Conservation (phyloP, 306 rosid species). For the Quercus dentata region DNA sequence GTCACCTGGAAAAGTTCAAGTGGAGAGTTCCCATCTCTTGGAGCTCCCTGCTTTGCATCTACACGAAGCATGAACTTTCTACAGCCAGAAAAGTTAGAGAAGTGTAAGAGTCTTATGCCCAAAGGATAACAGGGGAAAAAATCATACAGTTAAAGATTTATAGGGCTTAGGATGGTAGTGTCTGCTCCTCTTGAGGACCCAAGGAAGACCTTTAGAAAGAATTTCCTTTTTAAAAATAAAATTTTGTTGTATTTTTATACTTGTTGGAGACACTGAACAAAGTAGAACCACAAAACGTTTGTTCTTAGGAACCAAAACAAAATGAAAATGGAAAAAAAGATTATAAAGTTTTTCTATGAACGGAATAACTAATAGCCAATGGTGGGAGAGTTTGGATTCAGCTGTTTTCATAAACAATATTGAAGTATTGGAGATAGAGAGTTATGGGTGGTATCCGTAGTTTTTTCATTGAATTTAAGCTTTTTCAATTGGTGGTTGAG, state of each 20-base stretch:
- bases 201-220: background rate
- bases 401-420: background rate
- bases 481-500: too few relatives aligned
- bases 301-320: background rate
- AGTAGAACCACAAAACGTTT: background rate
- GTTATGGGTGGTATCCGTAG: too few relatives aligned
- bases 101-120: background rate
- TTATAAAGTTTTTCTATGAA: background rate
- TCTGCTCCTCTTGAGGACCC: background rate
- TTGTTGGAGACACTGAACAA: background rate
- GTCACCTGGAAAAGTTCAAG: slow-evolving; percentile 89
- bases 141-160: background rate
- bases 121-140: background rate
- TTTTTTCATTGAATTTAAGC: too few relatives aligned
- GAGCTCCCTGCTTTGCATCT: slow-evolving; percentile 95
- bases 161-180: background rate
- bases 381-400: background rate
- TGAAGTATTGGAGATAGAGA: too few relatives aligned
- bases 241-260: background rate
- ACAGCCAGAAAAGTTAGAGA: slow-evolving; percentile 31
- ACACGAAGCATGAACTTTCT: slow-evolving; percentile 93
- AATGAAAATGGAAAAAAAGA: background rate
- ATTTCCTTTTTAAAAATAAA: background rate
- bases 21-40: slow-evolving; percentile 84
- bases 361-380: slow-evolving; percentile 12